Evolutionary conservation across 768 basidiomycete species (phyloP).

Genomic region (Termitomyces sp.): DNA sequence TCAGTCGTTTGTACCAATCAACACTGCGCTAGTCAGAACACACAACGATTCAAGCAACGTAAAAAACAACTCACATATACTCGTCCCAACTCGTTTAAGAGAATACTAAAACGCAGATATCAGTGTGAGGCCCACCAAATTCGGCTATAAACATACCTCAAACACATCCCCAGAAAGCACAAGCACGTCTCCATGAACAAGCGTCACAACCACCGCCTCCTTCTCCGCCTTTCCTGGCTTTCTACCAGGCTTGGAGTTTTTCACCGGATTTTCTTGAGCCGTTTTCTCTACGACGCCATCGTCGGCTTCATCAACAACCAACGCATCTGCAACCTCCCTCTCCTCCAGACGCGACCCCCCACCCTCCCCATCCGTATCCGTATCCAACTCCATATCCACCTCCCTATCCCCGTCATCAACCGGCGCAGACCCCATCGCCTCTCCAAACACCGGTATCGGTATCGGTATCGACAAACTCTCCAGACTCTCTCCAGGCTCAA

Average conservation of each 20-base stretch:
- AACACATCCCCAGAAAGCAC: constrained; percentile 41
- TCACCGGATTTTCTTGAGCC: not conserved
- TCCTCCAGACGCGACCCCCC: not conserved
- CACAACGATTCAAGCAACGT: not conserved
- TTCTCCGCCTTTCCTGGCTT: constrained; percentile 4
- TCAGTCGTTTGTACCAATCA: constrained; percentile 11
- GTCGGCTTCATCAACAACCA: too few relatives aligned
- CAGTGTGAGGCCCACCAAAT: constrained; percentile 1
- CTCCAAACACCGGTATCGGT: not conserved
- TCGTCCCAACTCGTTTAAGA: constrained; percentile 42
- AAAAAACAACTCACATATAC: constrained; percentile 35
- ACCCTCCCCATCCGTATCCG: not conserved
- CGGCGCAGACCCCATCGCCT: not conserved
- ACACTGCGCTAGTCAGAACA: constrained; percentile 11
- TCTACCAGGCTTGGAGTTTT: not conserved
- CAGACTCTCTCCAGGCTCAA: not conserved
- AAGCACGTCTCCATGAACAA: constrained; percentile 45
- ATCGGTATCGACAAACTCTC: not conserved
- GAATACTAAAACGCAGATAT: constrained; percentile 36
- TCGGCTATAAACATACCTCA: constrained; percentile 30
- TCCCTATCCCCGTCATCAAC: not conserved
- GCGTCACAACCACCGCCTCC: constrained; percentile 28
- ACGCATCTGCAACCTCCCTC: too few relatives aligned
- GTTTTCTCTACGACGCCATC: not conserved
- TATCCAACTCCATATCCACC: not conserved